phyloP scores from a whole-genome alignment of 2,329 filamentous ascomycete species.

The Claviceps sp. region DNA sequence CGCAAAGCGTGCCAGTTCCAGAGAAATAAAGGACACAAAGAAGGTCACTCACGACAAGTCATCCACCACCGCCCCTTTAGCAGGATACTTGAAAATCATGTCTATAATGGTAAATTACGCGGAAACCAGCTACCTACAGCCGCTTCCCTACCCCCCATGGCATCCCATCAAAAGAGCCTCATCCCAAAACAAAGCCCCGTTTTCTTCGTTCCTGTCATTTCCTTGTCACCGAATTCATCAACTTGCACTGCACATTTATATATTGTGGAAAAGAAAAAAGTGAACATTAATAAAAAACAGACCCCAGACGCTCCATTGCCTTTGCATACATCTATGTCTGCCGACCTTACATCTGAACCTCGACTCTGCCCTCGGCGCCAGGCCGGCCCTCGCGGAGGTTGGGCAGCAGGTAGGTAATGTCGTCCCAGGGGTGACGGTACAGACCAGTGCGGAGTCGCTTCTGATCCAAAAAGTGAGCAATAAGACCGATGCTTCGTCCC shows the following conservation, averaged over 20 bases:
- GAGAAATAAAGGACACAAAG: neutral
- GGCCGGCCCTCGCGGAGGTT: constrained; percentile 58
- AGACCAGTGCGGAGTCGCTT: constrained; percentile 97
- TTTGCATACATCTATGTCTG: constrained; percentile 4
- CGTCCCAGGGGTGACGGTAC: constrained; percentile 98
- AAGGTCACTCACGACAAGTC: neutral
- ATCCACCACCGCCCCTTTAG: neutral
- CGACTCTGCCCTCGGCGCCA: constrained; percentile 74
- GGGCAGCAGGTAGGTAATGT: constrained; percentile 90
- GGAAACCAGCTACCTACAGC: constrained; percentile 5
- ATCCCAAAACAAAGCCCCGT: neutral
- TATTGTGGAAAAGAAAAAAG: neutral
- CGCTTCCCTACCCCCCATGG: constrained; percentile 20
- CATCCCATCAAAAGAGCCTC: constrained; percentile 12
- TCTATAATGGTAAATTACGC: constrained; percentile 16
- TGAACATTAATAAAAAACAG: constrained; percentile 9
- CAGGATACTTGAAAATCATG: constrained; percentile 8
- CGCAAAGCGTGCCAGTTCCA: no score
- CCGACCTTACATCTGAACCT: constrained; percentile 58
- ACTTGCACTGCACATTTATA: constrained; percentile 12
- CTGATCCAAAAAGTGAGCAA: constrained; percentile 99
- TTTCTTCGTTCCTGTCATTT: constrained; percentile 3
- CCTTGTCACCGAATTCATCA: constrained; percentile 17
- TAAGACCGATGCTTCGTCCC: constrained; percentile 92
- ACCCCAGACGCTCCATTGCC: constrained; percentile 11